Evolutionary conservation across 2,329 filamentous ascomycete genomes (phyloP).

Genomic region (Myrmaecium sp.): DNA sequence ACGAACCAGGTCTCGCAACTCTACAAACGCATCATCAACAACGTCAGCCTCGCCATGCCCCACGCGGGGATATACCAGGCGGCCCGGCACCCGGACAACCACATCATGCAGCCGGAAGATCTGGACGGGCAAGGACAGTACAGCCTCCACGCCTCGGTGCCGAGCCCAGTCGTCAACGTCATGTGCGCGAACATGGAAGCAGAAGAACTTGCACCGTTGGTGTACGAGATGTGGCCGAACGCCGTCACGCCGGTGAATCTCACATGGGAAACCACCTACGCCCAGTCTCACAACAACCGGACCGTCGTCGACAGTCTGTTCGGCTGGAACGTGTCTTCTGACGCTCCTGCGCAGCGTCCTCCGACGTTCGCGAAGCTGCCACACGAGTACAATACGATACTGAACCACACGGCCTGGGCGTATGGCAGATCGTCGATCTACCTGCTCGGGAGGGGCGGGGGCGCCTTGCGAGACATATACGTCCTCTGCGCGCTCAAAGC

Average conservation of each 20-base stretch:
- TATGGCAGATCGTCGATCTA: slow-evolving; percentile 42
- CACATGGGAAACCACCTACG: slow-evolving; percentile 2
- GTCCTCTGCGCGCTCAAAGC: slow-evolving; percentile 52
- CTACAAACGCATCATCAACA: slow-evolving; percentile 47
- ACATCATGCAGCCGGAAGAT: slow-evolving; percentile 49
- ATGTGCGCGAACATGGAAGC: slow-evolving; percentile 50
- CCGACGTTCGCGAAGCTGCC: slow-evolving; percentile 34
- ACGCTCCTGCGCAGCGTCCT: slow-evolving; percentile 33
- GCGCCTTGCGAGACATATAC: slow-evolving; percentile 28
- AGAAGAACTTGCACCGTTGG: slow-evolving; percentile 43
- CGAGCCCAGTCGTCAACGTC: slow-evolving; percentile 54
- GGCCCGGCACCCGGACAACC: slow-evolving; percentile 42
- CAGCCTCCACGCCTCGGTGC: slow-evolving; percentile 47
- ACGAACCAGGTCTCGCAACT: slow-evolving; percentile 33
- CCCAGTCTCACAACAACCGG: slow-evolving; percentile 8
- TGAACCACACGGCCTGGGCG: slow-evolving; percentile 17
- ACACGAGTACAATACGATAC: slow-evolving; percentile 43
- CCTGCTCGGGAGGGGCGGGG: slow-evolving; percentile 32
- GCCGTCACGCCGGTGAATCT: slow-evolving; percentile 7
- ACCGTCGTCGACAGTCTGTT: slow-evolving; percentile 54
- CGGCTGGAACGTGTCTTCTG: slow-evolving; percentile 38
- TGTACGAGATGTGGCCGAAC: slow-evolving; percentile 45
- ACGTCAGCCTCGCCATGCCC: slow-evolving; percentile 62
- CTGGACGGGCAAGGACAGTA: slow-evolving; percentile 51
- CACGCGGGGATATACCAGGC: slow-evolving; percentile 53